phyloP scores from a whole-genome alignment of 306 rosid species.

The Abrus pulchellus region DNA sequence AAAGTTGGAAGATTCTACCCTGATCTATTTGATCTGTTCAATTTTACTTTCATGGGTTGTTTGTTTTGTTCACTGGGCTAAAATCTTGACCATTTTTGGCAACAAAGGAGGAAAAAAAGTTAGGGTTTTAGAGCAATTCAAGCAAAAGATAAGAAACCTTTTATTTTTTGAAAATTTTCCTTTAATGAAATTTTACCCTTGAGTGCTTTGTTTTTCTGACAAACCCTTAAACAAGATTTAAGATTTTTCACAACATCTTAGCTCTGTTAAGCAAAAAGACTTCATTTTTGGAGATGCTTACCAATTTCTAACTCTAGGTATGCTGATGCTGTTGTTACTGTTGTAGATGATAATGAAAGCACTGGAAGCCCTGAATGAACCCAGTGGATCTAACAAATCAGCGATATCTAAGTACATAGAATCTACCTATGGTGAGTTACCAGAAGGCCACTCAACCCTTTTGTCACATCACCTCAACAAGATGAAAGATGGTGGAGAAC shows the following conservation, averaged over 20 bases:
- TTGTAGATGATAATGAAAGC: conserved; percentile 79
- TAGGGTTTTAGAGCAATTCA: neutral
- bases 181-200: neutral
- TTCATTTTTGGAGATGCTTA: neutral
- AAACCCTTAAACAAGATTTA: neutral
- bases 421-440: conserved; percentile 70
- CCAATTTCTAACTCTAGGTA: neutral
- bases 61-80: neutral
- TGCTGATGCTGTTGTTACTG: neutral
- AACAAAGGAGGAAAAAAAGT: neutral
- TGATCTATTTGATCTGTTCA: neutral
- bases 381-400: conserved; percentile 75
- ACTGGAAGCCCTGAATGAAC: conserved; percentile 63
- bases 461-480: conserved; percentile 67
- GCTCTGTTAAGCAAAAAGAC: neutral
- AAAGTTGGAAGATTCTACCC: neutral
- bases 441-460: conserved; percentile 64
- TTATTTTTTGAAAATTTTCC: too few relatives aligned
- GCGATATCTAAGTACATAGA: conserved; percentile 77
- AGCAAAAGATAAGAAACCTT: neutral
- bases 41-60: conserved; percentile 9
- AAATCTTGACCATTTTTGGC: neutral
- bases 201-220: neutral
- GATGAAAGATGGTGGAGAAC: conserved; percentile 79
- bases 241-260: neutral